Evolutionary conservation across 192 early-diverging fungal species (phyloP).

Genomic region (Chytriomyces sp.): DNA sequence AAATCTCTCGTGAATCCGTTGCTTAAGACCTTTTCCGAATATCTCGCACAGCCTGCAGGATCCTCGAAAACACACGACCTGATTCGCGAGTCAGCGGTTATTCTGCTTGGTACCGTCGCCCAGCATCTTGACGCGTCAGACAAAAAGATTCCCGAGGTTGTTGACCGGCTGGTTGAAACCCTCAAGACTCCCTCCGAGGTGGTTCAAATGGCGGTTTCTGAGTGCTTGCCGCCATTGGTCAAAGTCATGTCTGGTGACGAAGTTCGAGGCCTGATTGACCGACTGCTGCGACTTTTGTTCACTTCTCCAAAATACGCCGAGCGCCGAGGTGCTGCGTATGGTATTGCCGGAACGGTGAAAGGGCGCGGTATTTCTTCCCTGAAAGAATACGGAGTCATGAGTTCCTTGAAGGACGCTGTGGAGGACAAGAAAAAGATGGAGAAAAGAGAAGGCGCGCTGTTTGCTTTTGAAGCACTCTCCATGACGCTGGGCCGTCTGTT

Average conservation of each 20-base stretch:
- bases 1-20: constrained; percentile 67
- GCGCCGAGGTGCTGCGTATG: constrained; percentile 93
- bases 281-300: constrained; percentile 73
- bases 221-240: constrained; percentile 91
- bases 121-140: constrained; percentile 80
- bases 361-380: constrained; percentile 87
- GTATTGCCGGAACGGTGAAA: constrained; percentile 91
- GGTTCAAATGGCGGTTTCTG: constrained; percentile 91
- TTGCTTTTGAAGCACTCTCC: constrained; percentile 91
- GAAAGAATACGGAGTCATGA: constrained; percentile 84
- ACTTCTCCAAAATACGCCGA: constrained; percentile 78
- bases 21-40: constrained; percentile 78
- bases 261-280: constrained; percentile 63
- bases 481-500: constrained; percentile 86
- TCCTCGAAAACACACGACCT: constrained; percentile 79
- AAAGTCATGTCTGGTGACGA: constrained; percentile 70
- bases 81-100: constrained; percentile 90
- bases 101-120: constrained; percentile 89
- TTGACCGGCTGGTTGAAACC: constrained; percentile 86
- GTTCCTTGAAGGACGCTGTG: constrained; percentile 76
- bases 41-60: constrained; percentile 72
- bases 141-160: constrained; percentile 75
- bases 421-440: constrained; percentile 77
- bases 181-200: constrained; percentile 91
- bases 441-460: constrained; percentile 88